These are phyloP conservation scores for Pontederia crassipes DNA, from an alignment of 176 grass and related monocot species.

Conservation along the genomic window DNA sequence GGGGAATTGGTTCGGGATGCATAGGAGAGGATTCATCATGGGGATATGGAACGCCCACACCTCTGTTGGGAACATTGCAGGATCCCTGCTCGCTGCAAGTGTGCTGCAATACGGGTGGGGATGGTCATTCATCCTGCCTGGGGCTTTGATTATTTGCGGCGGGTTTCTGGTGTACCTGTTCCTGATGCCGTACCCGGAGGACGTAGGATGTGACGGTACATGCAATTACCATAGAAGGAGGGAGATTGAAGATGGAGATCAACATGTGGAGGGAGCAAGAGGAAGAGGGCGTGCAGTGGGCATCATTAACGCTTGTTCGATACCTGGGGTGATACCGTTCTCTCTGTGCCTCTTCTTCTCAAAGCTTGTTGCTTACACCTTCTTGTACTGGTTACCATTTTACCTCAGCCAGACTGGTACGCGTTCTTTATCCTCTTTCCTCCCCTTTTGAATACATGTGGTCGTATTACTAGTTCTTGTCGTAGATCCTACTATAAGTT, in stretches of 20 bases:
- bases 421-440: not conserved
- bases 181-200: conserved; percentile 44
- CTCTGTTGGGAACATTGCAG: conserved; percentile 49
- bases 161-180: conserved; percentile 43
- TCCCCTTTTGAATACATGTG: not conserved
- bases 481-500: no score
- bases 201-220: conserved; percentile 24
- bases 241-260: not conserved
- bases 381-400: conserved; percentile 66
- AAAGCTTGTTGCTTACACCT: conserved; percentile 60
- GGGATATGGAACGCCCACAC: conserved; percentile 68
- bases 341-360: conserved; percentile 68
- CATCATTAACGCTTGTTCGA: conserved; percentile 32
- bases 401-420: conserved; percentile 61
- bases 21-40: conserved; percentile 51
- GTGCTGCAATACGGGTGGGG: conserved; percentile 52
- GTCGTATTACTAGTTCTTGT: no score
- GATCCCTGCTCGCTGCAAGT: conserved; percentile 43
- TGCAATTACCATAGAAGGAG: not conserved
- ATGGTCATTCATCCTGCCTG: conserved; percentile 49
- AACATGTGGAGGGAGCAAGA: not conserved
- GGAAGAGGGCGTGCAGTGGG: conserved; percentile 39
- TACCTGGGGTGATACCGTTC: conserved; percentile 48
- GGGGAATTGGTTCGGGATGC: conserved; percentile 56
- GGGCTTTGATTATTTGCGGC: conserved; percentile 38